Base-by-base conservation (phyloP, 164 flowering plant species). In the Echeveria elegans region DNA sequence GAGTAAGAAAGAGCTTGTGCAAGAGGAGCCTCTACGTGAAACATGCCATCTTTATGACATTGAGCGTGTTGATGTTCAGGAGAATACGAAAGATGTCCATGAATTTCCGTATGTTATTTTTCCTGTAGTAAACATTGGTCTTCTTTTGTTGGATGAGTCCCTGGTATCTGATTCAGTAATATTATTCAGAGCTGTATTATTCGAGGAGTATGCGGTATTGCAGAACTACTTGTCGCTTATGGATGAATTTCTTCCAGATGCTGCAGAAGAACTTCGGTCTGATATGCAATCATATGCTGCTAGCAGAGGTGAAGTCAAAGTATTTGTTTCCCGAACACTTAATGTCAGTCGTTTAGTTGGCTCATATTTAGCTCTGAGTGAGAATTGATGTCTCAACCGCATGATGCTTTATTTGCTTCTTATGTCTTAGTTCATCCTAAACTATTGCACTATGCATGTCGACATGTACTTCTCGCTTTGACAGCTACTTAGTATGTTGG, bases 41-140 rank as follows among this genome's bases (percentile, higher is more conserved):
- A 64, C 80, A 65, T 93, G 86, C 69, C 82, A 78, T 72, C 79
- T 92, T 23, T 90, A 87, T 86, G 97, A 92, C 71, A 84, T 92
- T 78, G 82, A 86, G 60, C 90, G 97, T 70, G 81, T 92, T 72
- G 98, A 90, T 75, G 76, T 5, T 48, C 84, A 79, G 43, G 85
- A 83, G 72, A 71, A 38, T 30, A 67, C 86, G 28, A 65, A 29
- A 23, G 68, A 72, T 59, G 65, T 32, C 61, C 78, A 75, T 24
- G 77, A 78, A 26, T 28, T 32, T 26, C 5, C 61, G 94, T 89
- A 80, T 65, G 87, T 73, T 63, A n/a, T n/a, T 11, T 43, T 34
- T 45, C 19, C 43, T 50, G 65, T 21, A n/a, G 16, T 59, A n/a
- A 19, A 45, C 12, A 37, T 30, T 38, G 29, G 6, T 64, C 37